A percentile compares a stretch with the other conserved stretches of the same genome.
phyloP scores from a whole-genome alignment of 139 green algal genomes.

The Coccomyxa sp. region DNA sequence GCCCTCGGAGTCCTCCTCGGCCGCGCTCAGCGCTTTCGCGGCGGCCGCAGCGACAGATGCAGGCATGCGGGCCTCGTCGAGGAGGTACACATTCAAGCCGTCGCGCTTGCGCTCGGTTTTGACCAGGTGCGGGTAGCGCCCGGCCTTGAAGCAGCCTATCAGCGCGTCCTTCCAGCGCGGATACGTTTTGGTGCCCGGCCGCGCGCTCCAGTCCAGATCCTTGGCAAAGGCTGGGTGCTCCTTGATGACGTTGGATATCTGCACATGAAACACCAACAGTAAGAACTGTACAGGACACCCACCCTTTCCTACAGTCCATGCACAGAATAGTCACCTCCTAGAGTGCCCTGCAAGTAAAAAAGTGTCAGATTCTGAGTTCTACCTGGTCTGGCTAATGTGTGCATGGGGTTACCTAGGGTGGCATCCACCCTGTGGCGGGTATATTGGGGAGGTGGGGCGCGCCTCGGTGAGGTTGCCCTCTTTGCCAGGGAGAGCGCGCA shows the following conservation, averaged over 20 bases:
- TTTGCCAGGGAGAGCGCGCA: conserved; percentile 16
- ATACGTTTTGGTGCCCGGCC: conserved; percentile 36
- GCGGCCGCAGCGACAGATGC: background rate
- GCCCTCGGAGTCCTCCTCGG: background rate
- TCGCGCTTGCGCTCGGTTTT: conserved; percentile 18
- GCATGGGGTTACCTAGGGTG: background rate
- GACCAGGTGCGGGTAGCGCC: conserved; percentile 29
- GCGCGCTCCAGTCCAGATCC: conserved; percentile 22
- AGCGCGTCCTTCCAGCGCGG: conserved; percentile 35
- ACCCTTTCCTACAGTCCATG: no score
- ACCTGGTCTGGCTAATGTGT: background rate
- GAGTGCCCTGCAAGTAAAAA: no score
- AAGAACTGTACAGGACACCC: no score
- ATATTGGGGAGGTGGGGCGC: no score
- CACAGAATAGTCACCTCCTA: no score
- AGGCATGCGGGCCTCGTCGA: background rate
- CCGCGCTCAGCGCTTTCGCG: background rate
- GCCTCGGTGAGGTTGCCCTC: conserved; percentile 23
- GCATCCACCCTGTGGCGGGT: background rate
- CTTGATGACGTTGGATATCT: conserved; percentile 21
- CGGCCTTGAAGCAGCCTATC: conserved; percentile 36
- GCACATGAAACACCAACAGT: background rate
- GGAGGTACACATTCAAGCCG: conserved; percentile 27
- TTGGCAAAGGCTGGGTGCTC: conserved; percentile 12
- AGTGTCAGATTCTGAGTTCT: no score